Conservation (phyloP, 192 early-diverging fungal species). For the Podila clonocystis region DNA sequence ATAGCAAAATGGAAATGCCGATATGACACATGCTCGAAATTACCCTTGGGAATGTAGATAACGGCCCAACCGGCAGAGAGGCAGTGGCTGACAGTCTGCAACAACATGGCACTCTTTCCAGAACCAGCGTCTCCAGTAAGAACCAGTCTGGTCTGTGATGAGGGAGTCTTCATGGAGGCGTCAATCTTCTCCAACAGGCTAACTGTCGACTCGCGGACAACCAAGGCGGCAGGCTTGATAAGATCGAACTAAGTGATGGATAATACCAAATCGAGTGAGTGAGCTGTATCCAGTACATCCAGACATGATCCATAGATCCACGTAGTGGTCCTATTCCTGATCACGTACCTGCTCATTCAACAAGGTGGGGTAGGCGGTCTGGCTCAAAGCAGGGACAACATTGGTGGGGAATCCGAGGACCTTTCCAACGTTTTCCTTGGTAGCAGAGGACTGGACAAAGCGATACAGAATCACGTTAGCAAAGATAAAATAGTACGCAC, state of each 20-base stretch:
- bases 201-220: slow-evolving; percentile 53
- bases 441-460: slow-evolving; percentile 36
- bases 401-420: slow-evolving; percentile 34
- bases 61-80: slow-evolving; percentile 60
- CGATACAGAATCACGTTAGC: neutral
- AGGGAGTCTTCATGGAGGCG: slow-evolving; percentile 31
- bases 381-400: slow-evolving; percentile 31
- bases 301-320: neutral
- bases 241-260: slow-evolving; percentile 43
- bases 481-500: no score
- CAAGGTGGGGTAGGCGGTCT: slow-evolving; percentile 38
- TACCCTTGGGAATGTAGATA: slow-evolving; percentile 62
- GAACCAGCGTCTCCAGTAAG: slow-evolving; percentile 56
- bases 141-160: slow-evolving; percentile 47
- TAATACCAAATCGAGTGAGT: neutral
- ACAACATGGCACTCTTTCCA: slow-evolving; percentile 59
- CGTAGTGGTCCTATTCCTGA: neutral
- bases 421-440: slow-evolving; percentile 42
- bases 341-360: slow-evolving; percentile 39
- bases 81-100: slow-evolving; percentile 60
- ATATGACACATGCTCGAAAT: neutral
- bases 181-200: slow-evolving; percentile 51
- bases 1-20: no score
- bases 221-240: slow-evolving; percentile 52
- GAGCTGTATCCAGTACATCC: neutral